Base-by-base conservation (phyloP, 768 basidiomycete species). In the Phlebiopsis gigantea region DNA sequence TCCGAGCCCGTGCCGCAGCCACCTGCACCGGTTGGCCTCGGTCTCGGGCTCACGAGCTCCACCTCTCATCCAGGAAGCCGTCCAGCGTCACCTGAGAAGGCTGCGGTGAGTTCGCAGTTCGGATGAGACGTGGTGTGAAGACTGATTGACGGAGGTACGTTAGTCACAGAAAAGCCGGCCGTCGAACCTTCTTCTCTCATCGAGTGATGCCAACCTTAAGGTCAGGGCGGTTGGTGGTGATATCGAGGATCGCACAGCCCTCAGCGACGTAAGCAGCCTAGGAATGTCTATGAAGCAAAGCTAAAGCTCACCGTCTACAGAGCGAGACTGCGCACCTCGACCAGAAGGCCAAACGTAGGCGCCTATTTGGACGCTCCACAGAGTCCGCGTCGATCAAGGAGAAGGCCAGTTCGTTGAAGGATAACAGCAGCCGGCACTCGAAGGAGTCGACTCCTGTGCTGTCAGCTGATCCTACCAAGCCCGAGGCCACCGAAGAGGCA, bases 221-320 rank as follows among this genome's bases (percentile, higher is more conserved):
- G 69, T 73, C 1, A 79, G 69, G n/a, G 72, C 70, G 21, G 66
- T 71, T 12, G 64, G 65, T 30, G 61, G 67, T 5, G 69, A 72
- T 12, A 73, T 71, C 24, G 84, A 84, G 12, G 87, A 88, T 58
- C 66, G 82, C 63, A 69, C 73, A 64, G 77, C 69, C 46, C 72
- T 87, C 69, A 90, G 88, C 66, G 90, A 92, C 66, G 90, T 89
- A 61, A 53, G 82, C 72, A 46, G 44, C 28, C 34, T 46, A 1
- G 12, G 5, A 48, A 48, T 5, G 26, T 30, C 17, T n/a, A 24
- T 24, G 21, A 10, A 5, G 45, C 26, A 49, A 17, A 7, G 2
- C 9, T 42, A 28, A 22, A 9, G 29, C 8, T 39, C 22, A 45
- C 9, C 7, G 49, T n/a, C 47, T 34, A 8, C 65, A 88, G 86